Percentiles rank a stretch among this genome's conserved stretches.
These are phyloP conservation scores for Scleroderma citrinum DNA, from an alignment of 768 basidiomycete genomes.

Conservation along the genomic window DNA sequence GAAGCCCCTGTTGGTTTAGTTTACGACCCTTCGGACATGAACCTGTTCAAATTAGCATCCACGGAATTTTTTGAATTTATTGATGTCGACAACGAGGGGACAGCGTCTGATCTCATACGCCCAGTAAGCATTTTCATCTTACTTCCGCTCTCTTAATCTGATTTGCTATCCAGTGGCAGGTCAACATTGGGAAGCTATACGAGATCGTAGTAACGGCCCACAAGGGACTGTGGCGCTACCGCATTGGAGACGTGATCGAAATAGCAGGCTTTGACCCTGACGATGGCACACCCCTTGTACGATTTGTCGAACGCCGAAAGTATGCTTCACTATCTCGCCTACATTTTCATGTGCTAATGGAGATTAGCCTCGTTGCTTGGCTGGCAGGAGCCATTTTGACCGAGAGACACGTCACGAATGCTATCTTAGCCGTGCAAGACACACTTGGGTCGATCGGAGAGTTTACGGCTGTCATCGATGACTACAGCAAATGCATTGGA, in stretches of 20 bases:
- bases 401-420: conserved; percentile 11
- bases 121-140: conserved; percentile 3
- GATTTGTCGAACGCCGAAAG: conserved; percentile 5
- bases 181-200: conserved; percentile 1
- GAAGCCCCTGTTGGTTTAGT: conserved; percentile 11
- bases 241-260: conserved; percentile 2
- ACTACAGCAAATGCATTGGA: conserved; percentile 1
- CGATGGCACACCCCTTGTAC: conserved; percentile 4
- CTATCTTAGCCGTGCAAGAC: conserved; percentile 8
- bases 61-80: conserved; percentile 17
- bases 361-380: not conserved
- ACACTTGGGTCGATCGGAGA: conserved; percentile 8
- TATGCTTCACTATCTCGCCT: not conserved
- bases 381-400: conserved; percentile 11
- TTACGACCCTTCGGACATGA: conserved; percentile 6
- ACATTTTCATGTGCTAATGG: not conserved
- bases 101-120: conserved; percentile 5
- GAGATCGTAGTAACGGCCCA: conserved; percentile 5
- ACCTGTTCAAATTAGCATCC: conserved; percentile 11
- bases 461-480: conserved; percentile 14
- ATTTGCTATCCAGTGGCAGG: conserved; percentile 3
- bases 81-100: conserved; percentile 10
- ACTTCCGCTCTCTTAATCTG: not conserved
- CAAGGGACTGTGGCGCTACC: conserved; percentile 8
- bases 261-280: conserved; percentile 6